Conservation (phyloP, 2,329 filamentous ascomycete genomes). For the Exophiala phaeomuriformis region DNA sequence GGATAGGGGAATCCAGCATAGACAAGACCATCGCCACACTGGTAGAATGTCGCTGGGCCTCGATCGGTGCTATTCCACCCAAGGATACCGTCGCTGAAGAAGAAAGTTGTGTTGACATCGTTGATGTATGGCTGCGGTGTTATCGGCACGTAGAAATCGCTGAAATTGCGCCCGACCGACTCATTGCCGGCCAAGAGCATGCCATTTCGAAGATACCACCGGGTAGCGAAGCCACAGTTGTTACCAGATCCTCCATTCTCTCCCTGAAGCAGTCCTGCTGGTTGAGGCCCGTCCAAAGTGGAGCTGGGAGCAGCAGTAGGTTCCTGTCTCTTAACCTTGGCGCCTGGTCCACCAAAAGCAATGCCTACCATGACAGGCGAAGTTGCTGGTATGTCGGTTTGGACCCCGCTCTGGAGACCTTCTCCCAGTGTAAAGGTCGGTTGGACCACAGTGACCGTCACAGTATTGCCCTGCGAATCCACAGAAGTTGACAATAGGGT, state of each 20-base stretch:
- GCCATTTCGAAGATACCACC: constrained; percentile 16
- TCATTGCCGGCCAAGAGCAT: constrained; percentile 12
- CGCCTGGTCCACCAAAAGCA: constrained; percentile 3
- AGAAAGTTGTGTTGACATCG: constrained; percentile 17
- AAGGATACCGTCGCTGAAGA: constrained; percentile 21
- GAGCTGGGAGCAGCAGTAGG: not conserved
- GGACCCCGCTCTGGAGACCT: constrained; percentile 18
- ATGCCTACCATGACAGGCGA: constrained; percentile 16
- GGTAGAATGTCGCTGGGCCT: constrained; percentile 20
- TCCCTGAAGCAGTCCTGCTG: constrained; percentile 8
- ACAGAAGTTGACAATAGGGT: constrained; percentile 8
- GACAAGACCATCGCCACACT: constrained; percentile 15
- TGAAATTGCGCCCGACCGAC: constrained; percentile 19
- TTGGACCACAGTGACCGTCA: constrained; percentile 11
- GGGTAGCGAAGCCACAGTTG: constrained; percentile 16
- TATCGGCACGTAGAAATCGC: constrained; percentile 13
- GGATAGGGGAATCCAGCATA: constrained; percentile 24
- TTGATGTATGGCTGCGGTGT: constrained; percentile 10
- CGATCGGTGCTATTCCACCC: constrained; percentile 17
- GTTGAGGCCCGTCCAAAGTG: not conserved
- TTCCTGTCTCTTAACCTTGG: constrained; percentile 16
- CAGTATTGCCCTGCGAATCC: constrained; percentile 13
- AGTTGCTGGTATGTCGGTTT: constrained; percentile 13
- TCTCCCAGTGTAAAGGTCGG: constrained; percentile 16
- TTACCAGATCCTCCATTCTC: constrained; percentile 9